Conservation (phyloP, 306 rosid genomes). For the Benincasa hispida region DNA sequence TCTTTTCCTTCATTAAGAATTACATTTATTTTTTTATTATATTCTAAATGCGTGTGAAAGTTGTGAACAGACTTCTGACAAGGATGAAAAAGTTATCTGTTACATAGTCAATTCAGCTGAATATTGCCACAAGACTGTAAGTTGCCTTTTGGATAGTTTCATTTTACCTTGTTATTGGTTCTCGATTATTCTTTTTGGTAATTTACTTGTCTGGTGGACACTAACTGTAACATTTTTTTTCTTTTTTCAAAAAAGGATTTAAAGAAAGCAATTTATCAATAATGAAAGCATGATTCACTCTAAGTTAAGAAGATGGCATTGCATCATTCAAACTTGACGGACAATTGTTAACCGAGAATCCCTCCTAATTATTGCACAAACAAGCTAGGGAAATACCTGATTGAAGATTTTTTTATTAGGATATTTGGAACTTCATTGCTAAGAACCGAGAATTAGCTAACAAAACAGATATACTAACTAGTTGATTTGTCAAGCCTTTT, state of each 20-base stretch:
- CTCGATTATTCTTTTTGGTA: background rate
- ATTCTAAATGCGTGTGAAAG: slow-evolving; percentile 3
- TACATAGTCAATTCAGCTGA: slow-evolving; percentile 96
- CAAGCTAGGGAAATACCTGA: background rate
- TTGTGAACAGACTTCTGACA: slow-evolving; percentile 80
- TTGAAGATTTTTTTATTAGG: background rate
- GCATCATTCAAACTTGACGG: background rate
- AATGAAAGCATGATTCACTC: background rate
- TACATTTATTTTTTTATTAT: slow-evolving; percentile 7
- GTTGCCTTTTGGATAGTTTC: slow-evolving; percentile 11
- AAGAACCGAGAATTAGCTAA: background rate
- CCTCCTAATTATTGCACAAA: background rate
- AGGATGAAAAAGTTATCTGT: slow-evolving; percentile 94
- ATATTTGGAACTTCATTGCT: background rate
- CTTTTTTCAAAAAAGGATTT: background rate
- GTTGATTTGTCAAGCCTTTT: background rate
- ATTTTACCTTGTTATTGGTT: background rate
- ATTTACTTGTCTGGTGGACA: background rate
- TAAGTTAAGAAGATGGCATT: background rate
- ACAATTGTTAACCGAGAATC: background rate
- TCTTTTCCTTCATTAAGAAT: slow-evolving; percentile 10
- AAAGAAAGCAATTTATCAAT: background rate
- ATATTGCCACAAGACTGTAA: slow-evolving; percentile 86
- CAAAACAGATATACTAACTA: background rate
- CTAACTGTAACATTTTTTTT: background rate